Base-by-base conservation (phyloP, 345 rosid genomes). In the Eucalyptus cladocalyx region DNA sequence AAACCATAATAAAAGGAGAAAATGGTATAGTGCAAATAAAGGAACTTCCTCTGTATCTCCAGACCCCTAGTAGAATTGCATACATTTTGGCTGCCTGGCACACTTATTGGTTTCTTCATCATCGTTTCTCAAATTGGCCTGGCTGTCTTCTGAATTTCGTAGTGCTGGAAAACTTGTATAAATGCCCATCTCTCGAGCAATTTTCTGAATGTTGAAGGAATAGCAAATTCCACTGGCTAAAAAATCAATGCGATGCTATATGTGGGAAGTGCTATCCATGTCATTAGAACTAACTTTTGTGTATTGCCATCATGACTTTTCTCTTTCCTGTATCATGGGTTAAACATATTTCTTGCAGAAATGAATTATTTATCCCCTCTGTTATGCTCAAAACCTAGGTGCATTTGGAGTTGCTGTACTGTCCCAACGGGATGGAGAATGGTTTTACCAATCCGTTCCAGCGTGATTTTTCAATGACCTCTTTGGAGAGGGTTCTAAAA, bases 321-420 rank as follows among this genome's bases (percentile, higher is more conserved):
- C 62, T n/a, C 87, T 86, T 54, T 51, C 7, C 67, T 50, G 40
- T 86, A 28, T 86, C 34, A 28, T 32, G 30, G 11, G 30, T 3
- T 34, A 23, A 54, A 34, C 42, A 54, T 34, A 18, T 87, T 49
- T 54, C 47, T 42, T 34, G 18, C 69, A 87, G 47, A 51, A 51
- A 54, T 60, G n/a, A 37, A 53, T 87, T 28, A 58, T 60, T 32
- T 51, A 87, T 87, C 28, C 45, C 88, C 17, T 60, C 60, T 58
- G 49, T 34, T 43, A 21, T 42, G 53, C 62, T 72, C 48, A 47
- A 51, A 83, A 89, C 91, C 72, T 92, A 98, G 99, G 99, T 97
- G 91, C 99, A 98, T 91, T 90, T 98, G 93, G 99, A 98, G 94
- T 96, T 98, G 89, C 91, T 98, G 90, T 98, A 97, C 88, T 93